phyloP scores from a whole-genome alignment of 176 grass and related monocot species.

The Aegilops sharonensis region DNA sequence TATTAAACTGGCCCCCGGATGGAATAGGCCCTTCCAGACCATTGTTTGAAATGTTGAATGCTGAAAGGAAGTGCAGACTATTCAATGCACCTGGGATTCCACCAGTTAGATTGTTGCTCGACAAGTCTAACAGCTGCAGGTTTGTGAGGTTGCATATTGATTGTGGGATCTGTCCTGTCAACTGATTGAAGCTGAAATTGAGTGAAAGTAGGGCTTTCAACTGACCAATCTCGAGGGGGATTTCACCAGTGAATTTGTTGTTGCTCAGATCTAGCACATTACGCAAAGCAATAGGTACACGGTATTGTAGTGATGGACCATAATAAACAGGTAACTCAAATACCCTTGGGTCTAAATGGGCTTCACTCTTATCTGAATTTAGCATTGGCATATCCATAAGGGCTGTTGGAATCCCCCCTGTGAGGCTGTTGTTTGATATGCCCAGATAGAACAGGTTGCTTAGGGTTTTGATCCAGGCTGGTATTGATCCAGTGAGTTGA shows the following conservation, averaged over 20 bases:
- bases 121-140: background rate
- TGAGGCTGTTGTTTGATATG: constrained; percentile 27
- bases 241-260: background rate
- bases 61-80: background rate
- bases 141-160: constrained; percentile 15
- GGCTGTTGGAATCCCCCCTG: background rate
- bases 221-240: background rate
- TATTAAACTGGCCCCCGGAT: constrained; percentile 1
- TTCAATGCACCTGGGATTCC: background rate
- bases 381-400: constrained; percentile 22
- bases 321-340: constrained; percentile 2
- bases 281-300: background rate
- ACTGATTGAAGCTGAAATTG: constrained; percentile 13
- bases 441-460: background rate
- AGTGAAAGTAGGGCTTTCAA: background rate
- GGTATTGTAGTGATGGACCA: background rate
- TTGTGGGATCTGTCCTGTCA: constrained; percentile 14
- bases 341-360: background rate
- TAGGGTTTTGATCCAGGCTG: constrained; percentile 11
- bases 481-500: constrained; percentile 12
- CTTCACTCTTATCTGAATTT: background rate
- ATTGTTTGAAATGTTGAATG: constrained; percentile 28
- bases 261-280: background rate
- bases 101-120: constrained; percentile 21
- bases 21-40: constrained; percentile 31